Evolutionary conservation across 1,284 basidiomycete genomes (phyloP).

Genomic region (Paramarasmius palmivorus): DNA sequence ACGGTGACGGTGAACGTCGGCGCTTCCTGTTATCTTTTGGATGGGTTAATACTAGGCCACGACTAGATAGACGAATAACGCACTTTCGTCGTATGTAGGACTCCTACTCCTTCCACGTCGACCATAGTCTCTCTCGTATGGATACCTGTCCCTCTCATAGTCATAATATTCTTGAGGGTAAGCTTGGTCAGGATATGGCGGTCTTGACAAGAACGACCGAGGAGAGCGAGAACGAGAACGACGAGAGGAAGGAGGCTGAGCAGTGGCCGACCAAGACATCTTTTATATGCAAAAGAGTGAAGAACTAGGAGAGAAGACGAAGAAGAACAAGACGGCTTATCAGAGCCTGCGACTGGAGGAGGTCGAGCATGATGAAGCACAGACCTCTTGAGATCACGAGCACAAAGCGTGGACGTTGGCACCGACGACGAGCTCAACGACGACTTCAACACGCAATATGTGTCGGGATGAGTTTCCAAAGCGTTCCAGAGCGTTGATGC

Average conservation of each 20-base stretch:
- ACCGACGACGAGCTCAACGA: constrained; percentile 53
- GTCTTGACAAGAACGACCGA: constrained; percentile 52
- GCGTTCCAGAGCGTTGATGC: not conserved
- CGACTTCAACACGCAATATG: constrained; percentile 50
- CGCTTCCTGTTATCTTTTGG: constrained; percentile 68
- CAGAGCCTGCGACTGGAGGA: constrained; percentile 63
- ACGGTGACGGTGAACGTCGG: constrained; percentile 84
- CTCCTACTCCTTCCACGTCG: constrained; percentile 75
- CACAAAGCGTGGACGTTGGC: constrained; percentile 59
- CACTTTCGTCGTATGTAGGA: constrained; percentile 68
- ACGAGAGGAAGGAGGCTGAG: constrained; percentile 68
- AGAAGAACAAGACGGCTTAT: constrained; percentile 60
- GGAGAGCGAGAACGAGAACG: constrained; percentile 83
- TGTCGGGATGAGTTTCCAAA: constrained; percentile 60
- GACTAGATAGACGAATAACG: constrained; percentile 21
- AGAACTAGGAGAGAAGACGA: constrained; percentile 64
- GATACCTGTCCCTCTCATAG: constrained; percentile 70
- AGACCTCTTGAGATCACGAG: constrained; percentile 78
- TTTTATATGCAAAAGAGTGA: constrained; percentile 51
- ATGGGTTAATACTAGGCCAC: constrained; percentile 11
- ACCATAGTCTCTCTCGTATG: constrained; percentile 66
- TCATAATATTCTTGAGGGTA: constrained; percentile 61
- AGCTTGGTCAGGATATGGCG: constrained; percentile 57
- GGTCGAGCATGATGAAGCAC: constrained; percentile 86
- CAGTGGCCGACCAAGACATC: constrained; percentile 67